Evolutionary conservation across 2,329 filamentous ascomycete genomes (phyloP), one percentile per base, ranked within the genome.

Genomic region (Stagonosporopsis tanaceti): DNA sequence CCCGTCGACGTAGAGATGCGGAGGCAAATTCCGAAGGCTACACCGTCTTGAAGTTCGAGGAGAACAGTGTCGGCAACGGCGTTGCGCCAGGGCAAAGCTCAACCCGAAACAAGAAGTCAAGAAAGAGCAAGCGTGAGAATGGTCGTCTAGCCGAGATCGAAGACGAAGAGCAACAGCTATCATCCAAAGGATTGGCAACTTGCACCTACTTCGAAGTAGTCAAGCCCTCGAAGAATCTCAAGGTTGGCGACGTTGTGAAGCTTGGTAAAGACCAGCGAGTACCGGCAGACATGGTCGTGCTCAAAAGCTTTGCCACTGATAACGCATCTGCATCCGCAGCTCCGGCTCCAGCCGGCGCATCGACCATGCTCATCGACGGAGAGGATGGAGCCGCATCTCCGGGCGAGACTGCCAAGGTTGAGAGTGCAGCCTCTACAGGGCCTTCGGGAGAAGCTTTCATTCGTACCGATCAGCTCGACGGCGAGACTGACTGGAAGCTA

Each of bases 401-500:
- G 12, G 57, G 57, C n/a, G 52, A 62, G 9, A 14, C 61, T 1
- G 32, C 57, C 17, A 66, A 65, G 30, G 57, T 55, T 6, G 66
- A 72, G 24, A 61, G 34, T 37, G 47, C 62, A 14, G 41, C 60
- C 24, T 63, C 63, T 11, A 63, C 65, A 34, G 70, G 72, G 14
- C 75, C 84, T n/a, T 82, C 83, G 25, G 93, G 93, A 27, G 96
- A 99, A 77, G 94, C 94, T 0, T 99, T 99, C 70, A 98, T 99
- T 71, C 87, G 95, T 59, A 99, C 96, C 2, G 95, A 99, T 76
- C 95, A 99, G 73, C 84, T 99, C 9, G 95, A 99, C 70, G 95
- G 95, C 66, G 95, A 99, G 79, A 99, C 95, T 0, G 95, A 99
- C 72, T 99, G 95, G 96, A 99, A 99, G 78, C 81, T 99, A 54